Conservation (phyloP, 2,329 filamentous ascomycete species). For the Blastomyces gilchristii region DNA sequence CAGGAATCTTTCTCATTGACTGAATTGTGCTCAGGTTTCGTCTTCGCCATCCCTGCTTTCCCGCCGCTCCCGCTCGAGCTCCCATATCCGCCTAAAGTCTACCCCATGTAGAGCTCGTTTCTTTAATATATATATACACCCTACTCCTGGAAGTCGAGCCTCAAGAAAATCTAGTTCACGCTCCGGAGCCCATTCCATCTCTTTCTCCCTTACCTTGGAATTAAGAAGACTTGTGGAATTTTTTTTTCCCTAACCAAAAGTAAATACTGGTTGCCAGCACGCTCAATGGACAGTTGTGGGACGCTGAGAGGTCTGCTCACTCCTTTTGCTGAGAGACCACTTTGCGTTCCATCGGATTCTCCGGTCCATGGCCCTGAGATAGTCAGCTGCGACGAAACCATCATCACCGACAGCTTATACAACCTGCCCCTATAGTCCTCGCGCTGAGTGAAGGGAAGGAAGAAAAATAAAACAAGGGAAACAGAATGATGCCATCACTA, state of each 20-base stretch:
- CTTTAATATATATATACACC: neutral
- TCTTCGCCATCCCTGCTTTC: neutral
- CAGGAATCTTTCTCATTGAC: neutral
- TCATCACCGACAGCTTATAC: neutral
- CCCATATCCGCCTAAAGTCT: neutral
- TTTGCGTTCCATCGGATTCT: slow-evolving; percentile 45
- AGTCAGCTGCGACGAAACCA: neutral
- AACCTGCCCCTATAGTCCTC: neutral
- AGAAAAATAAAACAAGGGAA: neutral
- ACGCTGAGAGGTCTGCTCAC: slow-evolving; percentile 42
- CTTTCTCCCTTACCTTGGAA: neutral
- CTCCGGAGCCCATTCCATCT: neutral
- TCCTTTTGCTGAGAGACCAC: slow-evolving; percentile 39
- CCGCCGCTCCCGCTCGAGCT: neutral
- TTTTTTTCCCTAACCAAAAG: neutral
- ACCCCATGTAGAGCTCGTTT: neutral
- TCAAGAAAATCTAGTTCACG: too few species aligned
- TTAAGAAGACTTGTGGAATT: neutral
- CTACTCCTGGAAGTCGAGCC: neutral
- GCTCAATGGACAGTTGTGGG: slow-evolving; percentile 39
- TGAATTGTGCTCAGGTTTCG: neutral
- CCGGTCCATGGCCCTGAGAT: slow-evolving; percentile 26
- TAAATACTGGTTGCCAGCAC: neutral
- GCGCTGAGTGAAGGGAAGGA: neutral
- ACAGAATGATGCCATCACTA: slow-evolving; percentile 13